Conservation (phyloP, 2,329 filamentous ascomycete genomes). For the Aspergillus aculeatinus region DNA sequence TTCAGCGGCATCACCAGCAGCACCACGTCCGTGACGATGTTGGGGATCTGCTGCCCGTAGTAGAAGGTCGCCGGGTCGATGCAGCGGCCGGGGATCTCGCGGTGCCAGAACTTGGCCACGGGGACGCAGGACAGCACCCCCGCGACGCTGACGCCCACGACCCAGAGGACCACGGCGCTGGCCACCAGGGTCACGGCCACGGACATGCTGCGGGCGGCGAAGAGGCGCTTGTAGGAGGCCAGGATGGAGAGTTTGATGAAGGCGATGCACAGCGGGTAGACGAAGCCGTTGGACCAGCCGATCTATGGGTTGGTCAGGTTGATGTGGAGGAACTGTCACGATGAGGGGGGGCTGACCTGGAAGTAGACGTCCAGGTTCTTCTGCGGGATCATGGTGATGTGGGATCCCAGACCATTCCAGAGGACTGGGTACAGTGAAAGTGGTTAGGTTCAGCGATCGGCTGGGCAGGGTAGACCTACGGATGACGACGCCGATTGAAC, state of each 20-base stretch:
- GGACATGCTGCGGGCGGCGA: not conserved
- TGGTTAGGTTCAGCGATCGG: not conserved
- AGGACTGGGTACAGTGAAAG: conserved; percentile 17
- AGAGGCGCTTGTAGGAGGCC: not conserved
- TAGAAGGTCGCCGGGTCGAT: conserved; percentile 28
- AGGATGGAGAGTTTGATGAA: conserved; percentile 8
- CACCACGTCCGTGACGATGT: conserved; percentile 31
- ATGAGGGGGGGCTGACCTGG: conserved; percentile 15
- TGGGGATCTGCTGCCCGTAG: conserved; percentile 32
- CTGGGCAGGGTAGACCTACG: conserved; percentile 18
- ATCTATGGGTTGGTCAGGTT: conserved; percentile 19
- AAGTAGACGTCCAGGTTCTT: conserved; percentile 26
- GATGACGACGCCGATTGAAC: conserved; percentile 26
- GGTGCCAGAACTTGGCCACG: conserved; percentile 28
- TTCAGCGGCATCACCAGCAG: conserved; percentile 29
- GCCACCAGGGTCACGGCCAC: not conserved
- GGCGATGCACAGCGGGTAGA: conserved; percentile 20
- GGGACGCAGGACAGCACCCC: not conserved
- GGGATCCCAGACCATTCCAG: conserved; percentile 29
- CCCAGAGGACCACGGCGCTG: not conserved
- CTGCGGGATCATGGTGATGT: conserved; percentile 27
- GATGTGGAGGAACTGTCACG: not conserved
- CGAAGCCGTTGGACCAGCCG: conserved; percentile 28
- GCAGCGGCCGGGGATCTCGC: conserved; percentile 23
- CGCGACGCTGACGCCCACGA: not conserved